These are phyloP conservation scores for Thecaphora thlaspeos DNA, from an alignment of 1,284 basidiomycete genomes.

Conservation along the genomic window DNA sequence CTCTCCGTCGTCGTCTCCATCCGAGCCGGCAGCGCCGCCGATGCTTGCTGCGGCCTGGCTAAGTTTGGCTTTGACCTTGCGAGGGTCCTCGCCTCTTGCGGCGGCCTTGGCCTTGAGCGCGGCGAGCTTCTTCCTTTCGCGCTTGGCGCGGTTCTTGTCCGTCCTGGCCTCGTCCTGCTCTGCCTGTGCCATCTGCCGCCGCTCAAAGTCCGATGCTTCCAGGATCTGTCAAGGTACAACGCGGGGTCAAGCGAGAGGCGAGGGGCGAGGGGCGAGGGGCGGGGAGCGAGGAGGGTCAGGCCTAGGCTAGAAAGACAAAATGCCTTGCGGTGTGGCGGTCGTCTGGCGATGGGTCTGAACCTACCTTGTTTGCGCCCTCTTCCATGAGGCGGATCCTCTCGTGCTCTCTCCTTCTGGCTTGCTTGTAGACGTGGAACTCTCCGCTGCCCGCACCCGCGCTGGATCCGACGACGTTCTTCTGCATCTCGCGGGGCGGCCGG, in stretches of 20 bases:
- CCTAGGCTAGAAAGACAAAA: too few species aligned
- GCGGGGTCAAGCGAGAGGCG: too few species aligned
- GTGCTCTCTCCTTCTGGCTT: conserved; percentile 86
- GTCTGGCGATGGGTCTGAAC: too few species aligned
- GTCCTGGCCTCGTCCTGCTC: conserved; percentile 57
- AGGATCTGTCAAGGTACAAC: conserved; percentile 20
- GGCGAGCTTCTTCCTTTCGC: conserved; percentile 49
- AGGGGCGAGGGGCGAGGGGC: background rate
- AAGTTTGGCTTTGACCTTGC: background rate
- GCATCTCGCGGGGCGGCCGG: conserved; percentile 61
- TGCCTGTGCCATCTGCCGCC: conserved; percentile 18
- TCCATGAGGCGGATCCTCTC: conserved; percentile 89
- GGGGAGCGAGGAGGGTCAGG: background rate
- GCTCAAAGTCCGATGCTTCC: conserved; percentile 38
- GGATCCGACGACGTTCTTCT: conserved; percentile 69
- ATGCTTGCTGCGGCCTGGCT: too few species aligned
- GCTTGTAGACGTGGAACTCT: conserved; percentile 87
- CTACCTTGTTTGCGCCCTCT: conserved; percentile 73
- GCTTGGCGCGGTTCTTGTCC: conserved; percentile 50
- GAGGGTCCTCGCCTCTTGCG: conserved; percentile 12
- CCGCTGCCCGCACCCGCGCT: conserved; percentile 57
- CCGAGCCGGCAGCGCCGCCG: too few species aligned
- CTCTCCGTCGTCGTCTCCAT: background rate
- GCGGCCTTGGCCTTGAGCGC: conserved; percentile 26
- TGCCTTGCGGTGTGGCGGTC: too few species aligned